Evolutionary conservation across 2,329 filamentous ascomycete genomes (phyloP).

Genomic region (Cladosporium cucumerinum): DNA sequence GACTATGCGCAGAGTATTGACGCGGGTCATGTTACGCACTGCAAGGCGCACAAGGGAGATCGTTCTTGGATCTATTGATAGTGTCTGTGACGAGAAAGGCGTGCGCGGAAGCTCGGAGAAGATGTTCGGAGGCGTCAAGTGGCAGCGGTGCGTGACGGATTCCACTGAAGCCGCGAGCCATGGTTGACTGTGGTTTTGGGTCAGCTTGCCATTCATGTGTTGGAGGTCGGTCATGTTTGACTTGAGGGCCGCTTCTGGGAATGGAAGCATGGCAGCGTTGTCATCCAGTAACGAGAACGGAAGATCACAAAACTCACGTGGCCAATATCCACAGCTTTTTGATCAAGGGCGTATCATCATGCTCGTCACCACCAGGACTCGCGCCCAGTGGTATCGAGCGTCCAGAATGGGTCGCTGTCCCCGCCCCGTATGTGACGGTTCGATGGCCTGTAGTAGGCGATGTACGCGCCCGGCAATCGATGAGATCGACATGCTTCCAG

Average conservation of each 20-base stretch:
- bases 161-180: constrained; percentile 43
- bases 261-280: background rate
- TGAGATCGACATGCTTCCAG: constrained; percentile 42
- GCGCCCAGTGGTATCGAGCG: constrained; percentile 1
- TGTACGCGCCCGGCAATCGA: constrained; percentile 35
- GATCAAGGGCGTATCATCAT: constrained; percentile 44
- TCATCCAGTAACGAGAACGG: background rate
- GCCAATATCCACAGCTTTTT: constrained; percentile 43
- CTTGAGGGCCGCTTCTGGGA: background rate
- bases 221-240: background rate
- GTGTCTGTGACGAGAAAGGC: constrained; percentile 38
- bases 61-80: constrained; percentile 41
- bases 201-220: background rate
- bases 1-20: constrained; percentile 45
- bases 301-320: constrained; percentile 29
- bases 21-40: constrained; percentile 40
- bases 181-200: constrained; percentile 33
- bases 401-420: constrained; percentile 17
- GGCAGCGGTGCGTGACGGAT: constrained; percentile 45
- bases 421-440: constrained; percentile 14
- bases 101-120: constrained; percentile 43
- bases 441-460: background rate
- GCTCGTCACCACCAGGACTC: constrained; percentile 28
- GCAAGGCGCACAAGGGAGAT: constrained; percentile 40
- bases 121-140: constrained; percentile 44